Evolutionary conservation across 129 eudicot genomes (phyloP), one percentile per base, ranked within the genome.

Genomic region (Pulicaria dysenterica): DNA sequence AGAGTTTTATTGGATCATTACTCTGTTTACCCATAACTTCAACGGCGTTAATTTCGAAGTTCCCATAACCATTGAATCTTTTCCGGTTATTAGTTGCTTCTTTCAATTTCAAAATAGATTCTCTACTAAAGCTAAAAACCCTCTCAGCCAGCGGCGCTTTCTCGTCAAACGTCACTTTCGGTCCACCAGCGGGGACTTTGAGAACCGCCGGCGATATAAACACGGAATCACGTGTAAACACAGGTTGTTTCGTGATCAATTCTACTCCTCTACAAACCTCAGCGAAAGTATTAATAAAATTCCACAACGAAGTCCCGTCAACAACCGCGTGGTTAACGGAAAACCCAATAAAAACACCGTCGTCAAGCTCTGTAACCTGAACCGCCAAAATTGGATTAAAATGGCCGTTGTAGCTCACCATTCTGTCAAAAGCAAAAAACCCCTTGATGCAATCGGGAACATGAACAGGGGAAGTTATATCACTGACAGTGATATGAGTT

Each of bases 281-380:
- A 0, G 97, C 96, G 13, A 82, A 91, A 0, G 86, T 73, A 39
- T 91, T 91, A 66, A 91, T 86, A 72, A 91, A 91, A 7, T 91
- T 84, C 97, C 97, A 91, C 8, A 88, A 59, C 0, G 95, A 88
- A 0, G 97, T 91, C 2, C 97, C 97, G 55, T 91, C 97, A n/a
- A 85, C 79, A 6, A 91, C 92, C 5, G 95, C 89, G 59, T 91
- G 97, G 41, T 88, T 88, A 2, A 91, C 87, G 47, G 97, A 46
- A 68, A 93, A 88, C 1, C 96, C 87, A 6, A 91, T 79, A 72
- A 91, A 91, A 13, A 88, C 73, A 0, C 93, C 96, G 73, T 91
- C 89, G n/a, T 77, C 66, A 1, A 91, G 67, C 72, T 91, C 91
- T 58, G 97, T 91, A 6, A 86, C 87, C 63, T 86, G 93, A 15